phyloP scores from a whole-genome alignment of 257 asterid genomes.

The Thymus quinquecostatus region DNA sequence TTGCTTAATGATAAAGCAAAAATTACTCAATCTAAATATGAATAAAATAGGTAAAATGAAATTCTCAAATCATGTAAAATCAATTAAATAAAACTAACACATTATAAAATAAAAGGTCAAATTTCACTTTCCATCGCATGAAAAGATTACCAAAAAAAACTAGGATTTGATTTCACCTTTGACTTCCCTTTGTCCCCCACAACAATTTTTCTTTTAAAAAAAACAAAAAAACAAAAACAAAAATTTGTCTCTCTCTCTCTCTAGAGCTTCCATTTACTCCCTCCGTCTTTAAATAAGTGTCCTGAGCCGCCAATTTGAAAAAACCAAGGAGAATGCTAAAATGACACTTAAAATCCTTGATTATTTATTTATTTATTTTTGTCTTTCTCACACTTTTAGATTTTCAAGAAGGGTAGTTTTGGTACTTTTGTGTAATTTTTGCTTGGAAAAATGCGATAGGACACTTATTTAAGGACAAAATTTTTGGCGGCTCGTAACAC shows the following conservation, averaged over 20 bases:
- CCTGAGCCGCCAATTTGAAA: too few species aligned
- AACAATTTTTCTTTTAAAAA: neutral
- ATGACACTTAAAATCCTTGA: too few species aligned
- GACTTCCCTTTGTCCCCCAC: conserved; percentile 25
- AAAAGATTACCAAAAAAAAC: neutral
- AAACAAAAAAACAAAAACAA: neutral
- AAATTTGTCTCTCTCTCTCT: neutral
- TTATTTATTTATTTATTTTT: too few species aligned
- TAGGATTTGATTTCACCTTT: conserved; percentile 22
- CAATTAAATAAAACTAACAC: neutral
- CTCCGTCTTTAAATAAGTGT: too few species aligned
- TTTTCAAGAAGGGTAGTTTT: too few species aligned
- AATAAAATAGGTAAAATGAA: neutral
- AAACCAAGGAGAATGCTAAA: too few species aligned
- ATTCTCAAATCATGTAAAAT: neutral
- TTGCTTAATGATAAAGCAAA: neutral
- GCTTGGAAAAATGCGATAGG: too few species aligned
- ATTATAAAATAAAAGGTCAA: neutral
- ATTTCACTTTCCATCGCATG: conserved; percentile 8
- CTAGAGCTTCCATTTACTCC: neutral
- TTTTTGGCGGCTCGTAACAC: too few species aligned
- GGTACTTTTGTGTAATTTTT: too few species aligned
- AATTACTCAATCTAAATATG: neutral
- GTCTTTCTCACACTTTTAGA: too few species aligned
- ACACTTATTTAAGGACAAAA: too few species aligned